These are phyloP conservation scores for Xanthoconium purpureum DNA, from an alignment of 768 basidiomycete genomes.

Conservation along the genomic window DNA sequence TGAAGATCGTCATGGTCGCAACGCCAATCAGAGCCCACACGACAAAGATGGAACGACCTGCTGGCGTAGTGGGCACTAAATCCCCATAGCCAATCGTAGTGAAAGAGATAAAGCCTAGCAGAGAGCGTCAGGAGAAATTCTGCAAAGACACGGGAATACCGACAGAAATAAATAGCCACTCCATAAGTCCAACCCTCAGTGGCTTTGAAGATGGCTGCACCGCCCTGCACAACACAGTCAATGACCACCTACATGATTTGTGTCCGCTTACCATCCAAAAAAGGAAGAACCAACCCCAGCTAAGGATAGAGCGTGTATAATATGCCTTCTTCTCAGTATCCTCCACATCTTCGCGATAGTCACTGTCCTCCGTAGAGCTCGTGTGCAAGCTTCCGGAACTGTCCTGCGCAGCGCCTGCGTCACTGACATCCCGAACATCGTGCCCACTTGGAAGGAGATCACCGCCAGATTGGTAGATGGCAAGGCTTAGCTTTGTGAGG, in stretches of 20 bases:
- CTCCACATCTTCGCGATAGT: conserved; percentile 20
- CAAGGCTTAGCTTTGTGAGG: conserved; percentile 50
- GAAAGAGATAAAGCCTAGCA: conserved; percentile 66
- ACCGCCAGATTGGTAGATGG: conserved; percentile 31
- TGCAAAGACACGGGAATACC: conserved; percentile 16
- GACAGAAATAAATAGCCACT: conserved; percentile 69
- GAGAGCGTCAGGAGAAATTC: not conserved
- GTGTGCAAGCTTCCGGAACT: conserved; percentile 12
- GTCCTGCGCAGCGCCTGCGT: not conserved
- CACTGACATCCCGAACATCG: not conserved
- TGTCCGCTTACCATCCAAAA: conserved; percentile 67
- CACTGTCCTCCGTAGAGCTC: conserved; percentile 5
- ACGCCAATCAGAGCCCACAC: conserved; percentile 78
- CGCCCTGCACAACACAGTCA: conserved; percentile 41
- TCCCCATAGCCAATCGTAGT: conserved; percentile 77
- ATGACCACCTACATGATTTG: not conserved
- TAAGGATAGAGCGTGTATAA: conserved; percentile 51
- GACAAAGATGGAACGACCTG: conserved; percentile 74
- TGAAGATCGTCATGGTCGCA: conserved; percentile 69
- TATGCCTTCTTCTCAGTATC: conserved; percentile 56
- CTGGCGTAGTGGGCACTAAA: conserved; percentile 54
- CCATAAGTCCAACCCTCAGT: conserved; percentile 72
- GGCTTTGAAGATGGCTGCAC: conserved; percentile 62
- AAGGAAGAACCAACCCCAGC: conserved; percentile 59
- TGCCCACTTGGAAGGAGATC: not conserved